Percentiles rank a stretch among this genome's conserved stretches.
Conservation (phyloP, 352 stramenopile species). For the Pythium grandisporangium region DNA sequence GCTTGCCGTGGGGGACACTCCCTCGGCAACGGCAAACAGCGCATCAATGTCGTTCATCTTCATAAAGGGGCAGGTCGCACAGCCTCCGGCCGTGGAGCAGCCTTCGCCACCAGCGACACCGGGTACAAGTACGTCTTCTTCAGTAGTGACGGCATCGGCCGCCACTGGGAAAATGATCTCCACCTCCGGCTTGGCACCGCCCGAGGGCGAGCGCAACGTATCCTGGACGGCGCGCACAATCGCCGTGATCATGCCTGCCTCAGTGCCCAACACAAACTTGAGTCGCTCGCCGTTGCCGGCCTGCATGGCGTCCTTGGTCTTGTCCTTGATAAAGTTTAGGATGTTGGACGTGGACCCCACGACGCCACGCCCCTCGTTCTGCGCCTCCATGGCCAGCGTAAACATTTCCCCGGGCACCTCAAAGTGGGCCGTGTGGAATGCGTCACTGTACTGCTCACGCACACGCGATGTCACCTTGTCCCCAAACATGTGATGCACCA, state of each 20-base stretch:
- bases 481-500: constrained; percentile 98
- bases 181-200: constrained; percentile 65
- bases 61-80: constrained; percentile 97
- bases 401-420: constrained; percentile 99
- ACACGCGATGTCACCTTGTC: constrained; percentile 91
- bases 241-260: constrained; percentile 97
- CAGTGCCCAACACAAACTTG: constrained; percentile 94
- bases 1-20: constrained; percentile 25
- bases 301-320: constrained; percentile 84
- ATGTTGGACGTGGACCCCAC: constrained; percentile 97
- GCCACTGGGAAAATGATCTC: constrained; percentile 98
- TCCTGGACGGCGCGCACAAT: constrained; percentile 93
- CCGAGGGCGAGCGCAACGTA: constrained; percentile 33
- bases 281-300: constrained; percentile 64
- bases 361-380: constrained; percentile 85
- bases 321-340: constrained; percentile 95
- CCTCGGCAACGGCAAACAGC: constrained; percentile 87
- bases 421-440: constrained; percentile 95
- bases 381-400: constrained; percentile 92
- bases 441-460: constrained; percentile 86
- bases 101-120: constrained; percentile 91
- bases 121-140: constrained; percentile 78
- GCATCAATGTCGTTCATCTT: constrained; percentile 99
- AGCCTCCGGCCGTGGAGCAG: constrained; percentile 94
- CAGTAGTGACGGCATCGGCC: constrained; percentile 84